Conservation (phyloP, 768 basidiomycete species). For the Cyclocybe cylindracea region DNA sequence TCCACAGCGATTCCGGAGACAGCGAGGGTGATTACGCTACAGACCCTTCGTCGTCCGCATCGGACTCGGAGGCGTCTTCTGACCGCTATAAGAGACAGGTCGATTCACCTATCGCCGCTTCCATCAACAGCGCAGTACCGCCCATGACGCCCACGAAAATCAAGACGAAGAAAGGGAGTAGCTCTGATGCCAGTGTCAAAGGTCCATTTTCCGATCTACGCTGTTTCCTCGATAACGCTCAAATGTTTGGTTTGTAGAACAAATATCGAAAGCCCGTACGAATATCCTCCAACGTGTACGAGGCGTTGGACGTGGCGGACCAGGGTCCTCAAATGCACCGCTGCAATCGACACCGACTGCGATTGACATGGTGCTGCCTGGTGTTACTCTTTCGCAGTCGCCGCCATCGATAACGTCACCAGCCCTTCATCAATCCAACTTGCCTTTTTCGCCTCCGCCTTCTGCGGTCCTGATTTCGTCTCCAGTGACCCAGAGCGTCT, state of each 20-base stretch:
- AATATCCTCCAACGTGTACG: conserved; percentile 19
- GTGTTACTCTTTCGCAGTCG: conserved; percentile 3
- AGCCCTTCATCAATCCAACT: background rate
- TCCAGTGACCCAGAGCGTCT: too few relatives aligned
- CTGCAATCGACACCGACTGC: too few relatives aligned
- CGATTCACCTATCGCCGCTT: too few relatives aligned
- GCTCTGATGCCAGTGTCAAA: conserved; percentile 30
- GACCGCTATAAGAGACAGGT: conserved; percentile 4
- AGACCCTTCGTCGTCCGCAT: conserved; percentile 29
- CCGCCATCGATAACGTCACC: background rate
- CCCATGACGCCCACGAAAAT: background rate
- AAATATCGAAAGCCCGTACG: conserved; percentile 36
- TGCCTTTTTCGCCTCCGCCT: too few relatives aligned
- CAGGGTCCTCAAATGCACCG: background rate
- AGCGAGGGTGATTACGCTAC: conserved; percentile 24
- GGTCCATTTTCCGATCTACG: conserved; percentile 18
- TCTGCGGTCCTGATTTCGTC: too few relatives aligned
- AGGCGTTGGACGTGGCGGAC: conserved; percentile 6
- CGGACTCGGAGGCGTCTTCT: conserved; percentile 37
- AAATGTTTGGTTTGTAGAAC: conserved; percentile 18
- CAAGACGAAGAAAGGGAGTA: conserved; percentile 15
- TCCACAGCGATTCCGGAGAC: conserved; percentile 17
- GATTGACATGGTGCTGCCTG: background rate
- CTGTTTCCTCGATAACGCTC: background rate
- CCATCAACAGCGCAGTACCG: background rate